phyloP scores from a whole-genome alignment of 2,329 filamentous ascomycete genomes.

The Zymoseptoria brevis region DNA sequence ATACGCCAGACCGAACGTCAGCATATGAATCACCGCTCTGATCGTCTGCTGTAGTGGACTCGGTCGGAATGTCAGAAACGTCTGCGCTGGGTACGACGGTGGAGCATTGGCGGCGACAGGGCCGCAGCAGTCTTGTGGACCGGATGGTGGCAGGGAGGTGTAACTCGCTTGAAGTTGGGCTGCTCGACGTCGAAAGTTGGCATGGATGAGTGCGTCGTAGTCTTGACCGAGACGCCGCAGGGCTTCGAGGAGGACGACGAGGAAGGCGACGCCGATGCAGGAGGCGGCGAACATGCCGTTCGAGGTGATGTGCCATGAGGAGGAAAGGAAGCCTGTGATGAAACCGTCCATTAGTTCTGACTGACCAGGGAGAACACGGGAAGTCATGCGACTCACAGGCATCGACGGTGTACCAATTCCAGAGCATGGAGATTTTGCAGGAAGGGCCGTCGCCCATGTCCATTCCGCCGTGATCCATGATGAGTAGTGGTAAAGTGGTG shows the following conservation, averaged over 20 bases:
- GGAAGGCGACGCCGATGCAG: slow-evolving; percentile 69
- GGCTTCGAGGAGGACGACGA: slow-evolving; percentile 64
- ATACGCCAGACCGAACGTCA: slow-evolving; percentile 68
- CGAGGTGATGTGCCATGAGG: slow-evolving; percentile 62
- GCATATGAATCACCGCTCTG: slow-evolving; percentile 59
- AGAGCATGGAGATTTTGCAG: slow-evolving; percentile 49
- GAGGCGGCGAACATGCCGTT: slow-evolving; percentile 67
- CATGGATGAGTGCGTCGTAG: slow-evolving; percentile 49
- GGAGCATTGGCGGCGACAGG: neutral
- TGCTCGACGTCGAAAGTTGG: neutral
- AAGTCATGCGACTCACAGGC: slow-evolving; percentile 36
- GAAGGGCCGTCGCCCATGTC: neutral
- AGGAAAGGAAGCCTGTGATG: slow-evolving; percentile 52
- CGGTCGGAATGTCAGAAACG: slow-evolving; percentile 37
- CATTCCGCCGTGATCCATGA: neutral
- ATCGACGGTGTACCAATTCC: slow-evolving; percentile 70
- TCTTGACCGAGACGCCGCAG: slow-evolving; percentile 64
- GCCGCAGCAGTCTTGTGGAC: neutral
- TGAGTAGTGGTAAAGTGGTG: too few species aligned
- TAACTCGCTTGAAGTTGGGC: neutral
- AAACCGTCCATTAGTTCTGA: neutral
- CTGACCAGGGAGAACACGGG: too few species aligned
- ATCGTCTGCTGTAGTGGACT: slow-evolving; percentile 57
- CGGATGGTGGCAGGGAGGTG: neutral
- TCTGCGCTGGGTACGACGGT: neutral